These are phyloP conservation scores for Kickxella alabastrina DNA, from an alignment of 192 early-diverging fungal genomes.

Conservation along the genomic window DNA sequence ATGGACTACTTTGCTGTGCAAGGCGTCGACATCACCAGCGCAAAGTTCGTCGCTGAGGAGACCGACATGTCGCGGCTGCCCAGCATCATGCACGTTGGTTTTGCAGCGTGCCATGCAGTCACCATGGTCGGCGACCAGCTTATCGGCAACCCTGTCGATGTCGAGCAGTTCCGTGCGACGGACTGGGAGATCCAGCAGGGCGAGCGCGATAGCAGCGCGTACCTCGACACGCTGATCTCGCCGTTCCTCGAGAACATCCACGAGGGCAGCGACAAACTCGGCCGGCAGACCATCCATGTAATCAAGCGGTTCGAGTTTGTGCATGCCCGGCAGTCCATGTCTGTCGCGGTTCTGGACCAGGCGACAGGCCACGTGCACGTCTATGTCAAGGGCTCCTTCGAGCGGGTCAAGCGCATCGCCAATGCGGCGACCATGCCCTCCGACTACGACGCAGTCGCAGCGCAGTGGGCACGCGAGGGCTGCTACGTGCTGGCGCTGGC, in stretches of 20 bases:
- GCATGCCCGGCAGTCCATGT: slow-evolving; percentile 71
- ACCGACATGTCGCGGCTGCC: slow-evolving; percentile 7
- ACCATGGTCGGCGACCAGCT: slow-evolving; percentile 51
- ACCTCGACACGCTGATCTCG: slow-evolving; percentile 54
- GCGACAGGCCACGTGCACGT: slow-evolving; percentile 55
- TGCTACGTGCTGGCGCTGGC: slow-evolving; percentile 80
- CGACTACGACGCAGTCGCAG: slow-evolving; percentile 56
- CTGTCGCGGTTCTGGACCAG: slow-evolving; percentile 61
- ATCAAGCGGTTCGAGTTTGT: slow-evolving; percentile 75
- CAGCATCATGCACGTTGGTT: slow-evolving; percentile 15
- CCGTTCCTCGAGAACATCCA: slow-evolving; percentile 27
- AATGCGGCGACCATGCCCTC: slow-evolving; percentile 47
- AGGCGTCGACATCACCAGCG: slow-evolving; percentile 14
- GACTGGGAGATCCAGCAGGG: slow-evolving; percentile 44
- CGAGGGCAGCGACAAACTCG: slow-evolving; percentile 16
- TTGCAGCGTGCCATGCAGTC: slow-evolving; percentile 59
- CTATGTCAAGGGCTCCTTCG: slow-evolving; percentile 78
- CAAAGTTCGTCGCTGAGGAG: slow-evolving; percentile 6
- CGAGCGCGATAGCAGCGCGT: slow-evolving; percentile 5
- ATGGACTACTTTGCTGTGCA: slow-evolving; percentile 56
- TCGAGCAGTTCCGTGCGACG: slow-evolving; percentile 71
- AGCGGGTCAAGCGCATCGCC: slow-evolving; percentile 59
- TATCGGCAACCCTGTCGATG: slow-evolving; percentile 73
- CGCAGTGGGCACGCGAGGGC: slow-evolving; percentile 62
- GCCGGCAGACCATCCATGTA: slow-evolving; percentile 47